Conservation (phyloP, 805 yeast genomes). For the Starmera amethionina region DNA sequence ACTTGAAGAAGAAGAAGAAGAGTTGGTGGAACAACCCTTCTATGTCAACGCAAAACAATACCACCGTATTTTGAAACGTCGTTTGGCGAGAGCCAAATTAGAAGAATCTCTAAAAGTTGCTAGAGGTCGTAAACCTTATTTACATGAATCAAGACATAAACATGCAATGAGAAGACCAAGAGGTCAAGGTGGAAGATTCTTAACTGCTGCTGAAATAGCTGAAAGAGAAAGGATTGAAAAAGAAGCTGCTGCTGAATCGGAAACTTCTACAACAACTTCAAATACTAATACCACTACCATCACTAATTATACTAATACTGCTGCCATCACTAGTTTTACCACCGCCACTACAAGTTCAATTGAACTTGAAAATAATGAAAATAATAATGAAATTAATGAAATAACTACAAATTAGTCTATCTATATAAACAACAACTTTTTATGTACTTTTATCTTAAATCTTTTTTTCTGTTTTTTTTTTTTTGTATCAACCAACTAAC, state of each 20-base stretch:
- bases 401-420: background rate
- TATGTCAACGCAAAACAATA: slow-evolving; percentile 98
- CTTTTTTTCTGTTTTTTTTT: too few species aligned
- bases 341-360: background rate
- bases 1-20: background rate
- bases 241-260: slow-evolving; percentile 11
- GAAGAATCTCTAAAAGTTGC: slow-evolving; percentile 85
- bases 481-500: too few species aligned
- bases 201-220: slow-evolving; percentile 83
- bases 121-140: slow-evolving; percentile 83
- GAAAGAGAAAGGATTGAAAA: slow-evolving; percentile 38
- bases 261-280: background rate
- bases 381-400: background rate
- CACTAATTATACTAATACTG: background rate
- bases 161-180: slow-evolving; percentile 99
- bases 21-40: slow-evolving; percentile 68
- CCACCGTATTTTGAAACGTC: slow-evolving; percentile 84
- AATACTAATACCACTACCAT: background rate
- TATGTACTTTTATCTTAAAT: too few species aligned
- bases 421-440: too few species aligned
- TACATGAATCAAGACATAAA: slow-evolving; percentile 95
- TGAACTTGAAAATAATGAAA: background rate
- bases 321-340: background rate
- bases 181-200: slow-evolving; percentile 96
- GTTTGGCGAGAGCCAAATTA: slow-evolving; percentile 86